phyloP scores from a whole-genome alignment of 345 rosid species.

The Gossypium thurberi region DNA sequence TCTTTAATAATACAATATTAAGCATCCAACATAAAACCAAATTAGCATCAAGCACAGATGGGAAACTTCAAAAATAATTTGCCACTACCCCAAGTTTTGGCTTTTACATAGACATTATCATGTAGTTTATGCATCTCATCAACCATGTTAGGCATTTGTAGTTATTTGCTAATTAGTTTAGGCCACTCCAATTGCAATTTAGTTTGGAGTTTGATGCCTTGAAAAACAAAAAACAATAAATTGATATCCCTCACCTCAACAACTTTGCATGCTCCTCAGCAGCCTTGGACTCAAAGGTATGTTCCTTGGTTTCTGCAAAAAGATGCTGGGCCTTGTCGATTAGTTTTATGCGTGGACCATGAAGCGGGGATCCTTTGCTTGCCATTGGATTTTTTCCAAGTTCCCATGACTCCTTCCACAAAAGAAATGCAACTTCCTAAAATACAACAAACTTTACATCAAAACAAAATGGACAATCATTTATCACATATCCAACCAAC shows the following conservation, averaged over 20 bases:
- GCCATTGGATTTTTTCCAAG: slow-evolving; percentile 90
- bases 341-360: slow-evolving; percentile 92
- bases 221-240: not conserved
- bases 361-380: slow-evolving; percentile 90
- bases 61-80: not conserved
- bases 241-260: slow-evolving; percentile 48
- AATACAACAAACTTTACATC: slow-evolving; percentile 10
- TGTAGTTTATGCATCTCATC: not conserved
- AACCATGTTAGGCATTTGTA: not conserved
- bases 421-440: slow-evolving; percentile 88
- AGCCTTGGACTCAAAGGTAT: slow-evolving; percentile 87
- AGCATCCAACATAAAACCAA: not conserved
- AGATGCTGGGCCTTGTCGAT: slow-evolving; percentile 74
- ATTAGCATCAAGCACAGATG: not conserved
- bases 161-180: not conserved
- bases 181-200: not conserved
- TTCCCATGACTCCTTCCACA: slow-evolving; percentile 98
- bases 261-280: slow-evolving; percentile 97
- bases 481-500: not conserved
- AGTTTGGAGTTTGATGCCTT: slow-evolving; percentile 6
- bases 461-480: not conserved
- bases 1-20: not conserved
- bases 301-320: slow-evolving; percentile 86
- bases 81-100: not conserved
- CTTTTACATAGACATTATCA: not conserved